Evolutionary conservation across 352 stramenopile species (phyloP).

Genomic region (Saprolegnia parasitica): DNA sequence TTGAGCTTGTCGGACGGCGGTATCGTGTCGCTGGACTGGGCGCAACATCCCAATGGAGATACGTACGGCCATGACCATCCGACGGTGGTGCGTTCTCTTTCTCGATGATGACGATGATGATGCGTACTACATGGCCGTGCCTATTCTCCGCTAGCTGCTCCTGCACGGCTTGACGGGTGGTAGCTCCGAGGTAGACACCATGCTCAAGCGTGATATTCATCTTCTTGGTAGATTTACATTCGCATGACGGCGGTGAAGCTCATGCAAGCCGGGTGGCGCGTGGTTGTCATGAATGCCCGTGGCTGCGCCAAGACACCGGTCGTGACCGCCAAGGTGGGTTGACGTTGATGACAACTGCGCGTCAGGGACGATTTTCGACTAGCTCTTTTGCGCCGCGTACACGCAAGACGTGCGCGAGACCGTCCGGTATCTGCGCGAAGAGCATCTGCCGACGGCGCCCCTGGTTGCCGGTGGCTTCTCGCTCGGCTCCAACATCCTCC

Average conservation of each 20-base stretch:
- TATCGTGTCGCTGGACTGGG: slow-evolving; percentile 74
- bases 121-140: no score
- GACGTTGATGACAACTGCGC: no score
- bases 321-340: slow-evolving; percentile 38
- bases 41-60: slow-evolving; percentile 34
- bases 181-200: slow-evolving; percentile 45
- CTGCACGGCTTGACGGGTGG: slow-evolving; percentile 57
- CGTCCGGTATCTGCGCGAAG: slow-evolving; percentile 34
- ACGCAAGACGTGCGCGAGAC: slow-evolving; percentile 58
- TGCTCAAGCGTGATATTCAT: slow-evolving; percentile 44
- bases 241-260: slow-evolving; percentile 40
- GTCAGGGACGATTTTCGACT: not conserved
- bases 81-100: slow-evolving; percentile 35
- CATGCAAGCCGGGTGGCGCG: slow-evolving; percentile 48
- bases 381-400: slow-evolving; percentile 66
- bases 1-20: slow-evolving; percentile 60
- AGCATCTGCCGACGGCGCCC: slow-evolving; percentile 38
- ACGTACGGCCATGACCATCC: slow-evolving; percentile 33
- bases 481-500: slow-evolving; percentile 65
- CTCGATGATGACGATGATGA: no score
- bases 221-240: slow-evolving; percentile 56
- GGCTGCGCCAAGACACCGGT: slow-evolving; percentile 61
- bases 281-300: slow-evolving; percentile 64
- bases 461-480: slow-evolving; percentile 58
- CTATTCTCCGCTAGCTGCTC: slow-evolving; percentile 33